Conservation (phyloP, 2,329 filamentous ascomycete species). For the Diaporthe capsici region DNA sequence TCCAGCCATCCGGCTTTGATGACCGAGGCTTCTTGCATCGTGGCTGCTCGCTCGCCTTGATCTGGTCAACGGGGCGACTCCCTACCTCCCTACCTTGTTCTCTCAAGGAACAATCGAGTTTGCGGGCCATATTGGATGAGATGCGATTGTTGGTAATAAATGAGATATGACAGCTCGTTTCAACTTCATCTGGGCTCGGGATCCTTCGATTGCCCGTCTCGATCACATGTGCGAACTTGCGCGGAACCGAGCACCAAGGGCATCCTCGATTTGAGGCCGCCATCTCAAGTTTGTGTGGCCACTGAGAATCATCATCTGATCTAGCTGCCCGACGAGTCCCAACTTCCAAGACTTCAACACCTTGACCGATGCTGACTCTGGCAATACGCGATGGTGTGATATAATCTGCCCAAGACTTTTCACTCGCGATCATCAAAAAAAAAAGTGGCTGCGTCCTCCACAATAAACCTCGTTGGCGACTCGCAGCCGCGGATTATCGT, state of each 20-base stretch:
- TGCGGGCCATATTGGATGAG: not conserved
- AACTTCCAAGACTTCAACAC: not conserved
- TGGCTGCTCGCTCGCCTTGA: not conserved
- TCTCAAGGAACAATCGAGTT: not conserved
- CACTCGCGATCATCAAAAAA: not conserved
- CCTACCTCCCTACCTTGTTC: not conserved
- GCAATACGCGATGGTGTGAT: not conserved
- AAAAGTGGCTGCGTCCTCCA: constrained; percentile 1
- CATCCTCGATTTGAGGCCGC: not conserved
- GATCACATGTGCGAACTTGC: constrained; percentile 3
- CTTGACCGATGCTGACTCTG: constrained; percentile 15
- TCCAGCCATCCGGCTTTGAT: not conserved
- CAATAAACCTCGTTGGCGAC: constrained; percentile 10
- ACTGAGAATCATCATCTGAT: constrained; percentile 14
- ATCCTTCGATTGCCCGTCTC: not conserved
- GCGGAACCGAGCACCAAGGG: not conserved
- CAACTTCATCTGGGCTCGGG: constrained; percentile 12
- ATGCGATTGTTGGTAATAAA: not conserved
- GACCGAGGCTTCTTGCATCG: not conserved
- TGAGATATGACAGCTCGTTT: constrained; percentile 33
- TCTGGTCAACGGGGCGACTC: not conserved
- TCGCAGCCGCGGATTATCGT: constrained; percentile 11
- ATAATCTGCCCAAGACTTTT: not conserved
- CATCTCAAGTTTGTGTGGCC: not conserved
- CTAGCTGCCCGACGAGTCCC: not conserved